Base-by-base conservation (phyloP, 352 stramenopile genomes). In the Ophiocytium majus region DNA sequence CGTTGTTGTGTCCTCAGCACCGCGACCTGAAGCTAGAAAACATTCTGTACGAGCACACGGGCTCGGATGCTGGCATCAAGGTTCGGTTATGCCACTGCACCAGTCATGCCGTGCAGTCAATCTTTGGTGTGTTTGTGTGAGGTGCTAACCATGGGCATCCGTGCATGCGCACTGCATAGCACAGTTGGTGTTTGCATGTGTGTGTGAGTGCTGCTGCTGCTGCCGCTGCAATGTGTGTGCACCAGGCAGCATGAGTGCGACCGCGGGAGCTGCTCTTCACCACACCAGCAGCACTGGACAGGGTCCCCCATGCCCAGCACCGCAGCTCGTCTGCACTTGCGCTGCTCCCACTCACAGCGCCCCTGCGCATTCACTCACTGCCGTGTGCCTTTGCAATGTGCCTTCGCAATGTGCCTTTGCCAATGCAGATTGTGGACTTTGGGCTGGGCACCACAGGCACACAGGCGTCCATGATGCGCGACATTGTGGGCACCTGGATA, bases 1-100 rank as follows among this genome's bases (percentile, higher is more conserved):
- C 14, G 43, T 57, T 57, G 43, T 57, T 57, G 43, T 57, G 5
- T 57, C 49, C 50, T 34, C 63, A 88, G 84, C 84, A 88, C 81
- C 79, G 84, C n/a, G 84, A 88, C 66, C 83, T 88, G n/a, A 88
- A 88, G 78, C 80, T 88, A 64, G 84, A 88, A 50, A 88, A 88
- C 64, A 88, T 88, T 9, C 82, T 83, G 33, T 88, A 86, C 64
- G 80, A 88, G 80, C 83, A 83, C 35, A 79, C 50, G 75, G 84
- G 79, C 19, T 63, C 83, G 19, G 84, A 88, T 19, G 84, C 84
- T 79, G 84, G 83, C 32, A 83, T 88, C 19, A 88, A 88, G 80
- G 64, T 88, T 14, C 5, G 75, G 14, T 63, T 33, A 78, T 57
- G 5, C 5, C 5, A 57, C 5, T 57, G 5, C 43, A 57, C 43